A percentile compares a stretch with the other conserved stretches of the same genome.
These are phyloP conservation scores for Hylodesmum podocarpum DNA, from an alignment of 306 rosid species.

Conservation along the genomic window DNA sequence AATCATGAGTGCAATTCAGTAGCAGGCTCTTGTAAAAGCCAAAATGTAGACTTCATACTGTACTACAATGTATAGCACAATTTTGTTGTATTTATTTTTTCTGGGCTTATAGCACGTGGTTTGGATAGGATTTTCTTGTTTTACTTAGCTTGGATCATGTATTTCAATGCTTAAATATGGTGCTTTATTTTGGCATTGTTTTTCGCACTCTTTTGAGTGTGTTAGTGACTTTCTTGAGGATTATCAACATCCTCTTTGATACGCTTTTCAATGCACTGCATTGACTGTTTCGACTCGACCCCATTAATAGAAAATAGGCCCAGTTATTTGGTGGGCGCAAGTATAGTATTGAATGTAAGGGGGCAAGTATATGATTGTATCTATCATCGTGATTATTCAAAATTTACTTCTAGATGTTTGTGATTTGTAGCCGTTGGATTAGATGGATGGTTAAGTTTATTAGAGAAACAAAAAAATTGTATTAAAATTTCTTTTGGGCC, in stretches of 20 bases:
- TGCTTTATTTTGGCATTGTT: neutral
- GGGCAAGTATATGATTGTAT: too few species aligned
- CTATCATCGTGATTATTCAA: too few species aligned
- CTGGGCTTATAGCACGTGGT: neutral
- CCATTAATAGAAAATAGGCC: too few species aligned
- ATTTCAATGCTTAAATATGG: neutral
- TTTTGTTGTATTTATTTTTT: neutral
- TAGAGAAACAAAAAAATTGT: too few species aligned
- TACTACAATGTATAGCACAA: neutral
- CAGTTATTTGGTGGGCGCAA: too few species aligned
- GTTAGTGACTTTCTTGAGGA: neutral
- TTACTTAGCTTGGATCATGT: neutral
- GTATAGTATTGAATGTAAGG: too few species aligned
- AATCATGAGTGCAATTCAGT: conserved; percentile 4
- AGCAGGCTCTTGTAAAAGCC: neutral
- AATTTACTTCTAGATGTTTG: too few species aligned
- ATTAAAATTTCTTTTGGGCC: too few species aligned
- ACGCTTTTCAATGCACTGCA: too few species aligned
- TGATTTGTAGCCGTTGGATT: too few species aligned
- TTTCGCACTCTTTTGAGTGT: neutral
- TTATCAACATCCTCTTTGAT: neutral
- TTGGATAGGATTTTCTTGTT: conserved; percentile 4
- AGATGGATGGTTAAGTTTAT: too few species aligned
- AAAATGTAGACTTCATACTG: conserved; percentile 6
- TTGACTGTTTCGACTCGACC: too few species aligned